Conservation (phyloP, 805 yeast species). For the Hanseniaspora singularis region DNA sequence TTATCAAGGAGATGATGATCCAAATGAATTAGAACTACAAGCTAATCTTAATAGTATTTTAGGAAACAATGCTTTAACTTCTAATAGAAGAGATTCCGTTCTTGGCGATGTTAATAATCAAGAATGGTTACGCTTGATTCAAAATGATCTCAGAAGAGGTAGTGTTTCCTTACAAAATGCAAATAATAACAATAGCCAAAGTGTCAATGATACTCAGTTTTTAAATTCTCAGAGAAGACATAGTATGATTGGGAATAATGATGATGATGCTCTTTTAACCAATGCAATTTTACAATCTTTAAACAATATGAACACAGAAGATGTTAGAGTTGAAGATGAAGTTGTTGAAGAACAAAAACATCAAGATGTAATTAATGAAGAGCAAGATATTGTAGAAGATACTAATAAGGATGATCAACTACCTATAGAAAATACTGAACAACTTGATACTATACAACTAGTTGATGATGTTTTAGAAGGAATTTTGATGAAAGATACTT, state of each 20-base stretch:
- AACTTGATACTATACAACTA: conserved; percentile 9
- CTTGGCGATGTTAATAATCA: conserved; percentile 1
- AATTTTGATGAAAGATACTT: background rate
- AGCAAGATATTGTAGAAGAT: background rate
- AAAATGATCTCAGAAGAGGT: background rate
- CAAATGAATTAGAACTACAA: background rate
- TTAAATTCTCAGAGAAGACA: background rate
- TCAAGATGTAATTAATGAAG: conserved; percentile 2
- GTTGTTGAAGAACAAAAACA: background rate
- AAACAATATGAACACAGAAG: conserved; percentile 1
- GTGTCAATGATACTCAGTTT: too few species aligned
- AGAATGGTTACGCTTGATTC: background rate
- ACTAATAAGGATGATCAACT: background rate
- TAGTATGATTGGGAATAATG: conserved; percentile 3
- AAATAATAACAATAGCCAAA: too few species aligned
- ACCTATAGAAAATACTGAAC: background rate
- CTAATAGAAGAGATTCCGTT: conserved; percentile 1
- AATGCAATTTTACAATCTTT: conserved; percentile 13
- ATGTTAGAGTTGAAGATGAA: background rate
- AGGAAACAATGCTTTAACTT: too few species aligned
- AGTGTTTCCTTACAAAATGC: too few species aligned
- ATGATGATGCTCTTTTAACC: conserved; percentile 8
- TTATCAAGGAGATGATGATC: background rate
- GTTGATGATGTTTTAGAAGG: conserved; percentile 2
- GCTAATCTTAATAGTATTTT: background rate